These are phyloP conservation scores for Ophiostoma tasmaniense DNA, from an alignment of 2,329 filamentous ascomycete species.

Conservation along the genomic window DNA sequence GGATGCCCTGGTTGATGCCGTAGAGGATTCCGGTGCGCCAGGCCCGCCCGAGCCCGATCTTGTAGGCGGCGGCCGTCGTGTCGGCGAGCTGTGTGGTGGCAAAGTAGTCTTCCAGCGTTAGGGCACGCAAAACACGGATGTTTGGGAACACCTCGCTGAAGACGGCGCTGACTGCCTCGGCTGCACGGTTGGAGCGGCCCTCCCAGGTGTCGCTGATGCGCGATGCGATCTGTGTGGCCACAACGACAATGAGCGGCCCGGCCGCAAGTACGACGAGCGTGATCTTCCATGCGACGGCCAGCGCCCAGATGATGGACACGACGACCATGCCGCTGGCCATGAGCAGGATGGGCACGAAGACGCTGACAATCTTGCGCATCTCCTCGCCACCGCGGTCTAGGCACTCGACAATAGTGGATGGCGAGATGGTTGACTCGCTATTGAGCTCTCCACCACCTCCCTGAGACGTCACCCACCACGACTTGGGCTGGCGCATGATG, in stretches of 20 bases:
- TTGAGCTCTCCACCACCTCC: neutral
- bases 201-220: slow-evolving; percentile 65
- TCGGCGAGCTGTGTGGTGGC: slow-evolving; percentile 47
- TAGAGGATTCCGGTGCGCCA: slow-evolving; percentile 61
- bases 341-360: slow-evolving; percentile 64
- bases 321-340: slow-evolving; percentile 58
- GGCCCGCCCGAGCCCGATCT: slow-evolving; percentile 57
- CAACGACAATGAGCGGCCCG: slow-evolving; percentile 60
- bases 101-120: slow-evolving; percentile 69
- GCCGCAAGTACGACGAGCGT: slow-evolving; percentile 66
- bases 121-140: slow-evolving; percentile 66
- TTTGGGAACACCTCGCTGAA: slow-evolving; percentile 70
- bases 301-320: slow-evolving; percentile 65
- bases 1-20: slow-evolving; percentile 66
- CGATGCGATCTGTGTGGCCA: slow-evolving; percentile 57
- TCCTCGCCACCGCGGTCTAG: slow-evolving; percentile 80
- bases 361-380: slow-evolving; percentile 71
- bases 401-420: slow-evolving; percentile 56
- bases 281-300: slow-evolving; percentile 68
- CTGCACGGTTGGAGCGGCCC: slow-evolving; percentile 52
- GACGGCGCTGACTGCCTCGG: slow-evolving; percentile 50
- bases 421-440: slow-evolving; percentile 40
- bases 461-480: neutral
- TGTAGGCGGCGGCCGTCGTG: slow-evolving; percentile 44
- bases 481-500: slow-evolving; percentile 64